These are phyloP conservation scores for Myxozyma sirexii DNA, from an alignment of 805 yeast genomes.

Conservation along the genomic window DNA sequence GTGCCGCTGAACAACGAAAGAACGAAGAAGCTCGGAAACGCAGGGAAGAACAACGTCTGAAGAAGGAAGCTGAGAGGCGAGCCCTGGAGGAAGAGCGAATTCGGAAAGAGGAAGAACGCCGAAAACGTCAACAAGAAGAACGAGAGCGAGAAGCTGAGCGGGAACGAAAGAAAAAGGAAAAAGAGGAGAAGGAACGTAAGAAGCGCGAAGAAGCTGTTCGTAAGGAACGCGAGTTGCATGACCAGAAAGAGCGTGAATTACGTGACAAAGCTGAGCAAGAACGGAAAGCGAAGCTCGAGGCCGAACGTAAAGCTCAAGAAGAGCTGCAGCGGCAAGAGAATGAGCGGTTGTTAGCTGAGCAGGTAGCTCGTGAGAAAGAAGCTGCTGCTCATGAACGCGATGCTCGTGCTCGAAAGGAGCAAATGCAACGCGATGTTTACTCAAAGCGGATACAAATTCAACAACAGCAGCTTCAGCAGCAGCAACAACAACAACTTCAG, in stretches of 20 bases:
- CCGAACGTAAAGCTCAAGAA: conserved; percentile 13
- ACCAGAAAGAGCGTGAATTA: conserved; percentile 26
- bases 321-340: conserved; percentile 21
- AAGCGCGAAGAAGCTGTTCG: conserved; percentile 25
- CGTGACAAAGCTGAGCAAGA: conserved; percentile 28
- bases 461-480: conserved; percentile 30
- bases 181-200: conserved; percentile 33
- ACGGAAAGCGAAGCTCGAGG: conserved; percentile 17
- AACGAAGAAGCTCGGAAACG: conserved; percentile 33
- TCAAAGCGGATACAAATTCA: conserved; percentile 28
- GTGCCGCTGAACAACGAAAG: conserved; percentile 32
- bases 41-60: conserved; percentile 34
- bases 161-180: conserved; percentile 27
- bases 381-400: conserved; percentile 25
- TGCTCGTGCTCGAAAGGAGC: conserved; percentile 32
- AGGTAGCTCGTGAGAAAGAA: conserved; percentile 30
- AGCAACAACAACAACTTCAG: conserved; percentile 22
- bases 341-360: conserved; percentile 24
- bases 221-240: conserved; percentile 28
- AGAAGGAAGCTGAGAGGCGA: conserved; percentile 38
- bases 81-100: conserved; percentile 40
- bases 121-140: conserved; percentile 31
- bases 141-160: conserved; percentile 29
- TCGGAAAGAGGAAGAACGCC: conserved; percentile 33
- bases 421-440: conserved; percentile 24